Percentiles rank a stretch among this genome's conserved stretches.
phyloP scores from a whole-genome alignment of 2,329 filamentous ascomycete genomes.

The Epicoccum sorghinum region DNA sequence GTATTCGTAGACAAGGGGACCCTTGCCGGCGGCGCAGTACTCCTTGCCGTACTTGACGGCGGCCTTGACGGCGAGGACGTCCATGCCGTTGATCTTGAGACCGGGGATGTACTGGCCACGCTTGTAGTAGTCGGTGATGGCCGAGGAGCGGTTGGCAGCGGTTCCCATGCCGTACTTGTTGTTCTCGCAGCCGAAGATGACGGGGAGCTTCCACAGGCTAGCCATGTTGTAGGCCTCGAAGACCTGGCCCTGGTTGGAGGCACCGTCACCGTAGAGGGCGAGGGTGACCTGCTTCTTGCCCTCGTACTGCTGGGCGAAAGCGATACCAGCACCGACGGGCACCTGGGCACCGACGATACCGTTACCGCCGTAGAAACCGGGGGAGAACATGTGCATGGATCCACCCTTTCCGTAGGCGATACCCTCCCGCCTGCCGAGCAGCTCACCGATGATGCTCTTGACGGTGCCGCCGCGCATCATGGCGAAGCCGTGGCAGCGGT shows the following conservation, averaged over 20 bases:
- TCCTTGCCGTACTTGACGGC: slow-evolving; percentile 94
- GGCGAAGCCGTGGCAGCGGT: slow-evolving; percentile 98
- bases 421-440: slow-evolving; percentile 92
- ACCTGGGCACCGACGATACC: slow-evolving; percentile 99
- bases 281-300: slow-evolving; percentile 84
- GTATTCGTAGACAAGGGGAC: slow-evolving; percentile 95
- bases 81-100: slow-evolving; percentile 99
- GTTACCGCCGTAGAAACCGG: slow-evolving; percentile 98
- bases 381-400: slow-evolving; percentile 99
- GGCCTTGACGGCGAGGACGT: slow-evolving; percentile 96
- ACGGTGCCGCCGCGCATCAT: slow-evolving; percentile 92
- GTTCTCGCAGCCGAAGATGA: slow-evolving; percentile 98
- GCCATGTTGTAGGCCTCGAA: slow-evolving; percentile 99
- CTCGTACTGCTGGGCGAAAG: slow-evolving; percentile 95
- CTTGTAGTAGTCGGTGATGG: slow-evolving; percentile 99
- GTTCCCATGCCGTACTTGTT: slow-evolving; percentile 99
- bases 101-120: slow-evolving; percentile 99
- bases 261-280: slow-evolving; percentile 95
- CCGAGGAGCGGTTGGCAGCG: slow-evolving; percentile 88
- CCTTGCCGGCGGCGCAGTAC: slow-evolving; percentile 81
- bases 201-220: slow-evolving; percentile 96
- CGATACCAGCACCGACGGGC: slow-evolving; percentile 92
- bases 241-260: slow-evolving; percentile 98
- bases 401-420: slow-evolving; percentile 99
- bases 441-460: slow-evolving; percentile 92